phyloP scores from a whole-genome alignment of 768 basidiomycete genomes.

The Pleurotus pulmonarius region DNA sequence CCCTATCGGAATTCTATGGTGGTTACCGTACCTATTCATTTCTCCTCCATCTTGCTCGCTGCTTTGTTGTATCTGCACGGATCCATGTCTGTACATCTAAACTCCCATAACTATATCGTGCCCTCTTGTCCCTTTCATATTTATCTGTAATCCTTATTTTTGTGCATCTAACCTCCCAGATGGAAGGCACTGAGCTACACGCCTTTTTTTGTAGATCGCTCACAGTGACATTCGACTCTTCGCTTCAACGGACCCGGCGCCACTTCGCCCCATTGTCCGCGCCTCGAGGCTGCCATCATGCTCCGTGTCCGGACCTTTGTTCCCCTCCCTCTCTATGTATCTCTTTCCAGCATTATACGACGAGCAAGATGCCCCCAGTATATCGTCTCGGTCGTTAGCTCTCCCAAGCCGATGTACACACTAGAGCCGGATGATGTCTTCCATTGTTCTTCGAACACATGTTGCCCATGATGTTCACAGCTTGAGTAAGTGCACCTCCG shows the following conservation, averaged over 20 bases:
- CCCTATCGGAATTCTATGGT: neutral
- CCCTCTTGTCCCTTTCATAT: neutral
- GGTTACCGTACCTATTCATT: neutral
- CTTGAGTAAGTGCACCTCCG: neutral
- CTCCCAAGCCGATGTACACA: too few relatives aligned
- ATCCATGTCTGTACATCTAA: conserved; percentile 5
- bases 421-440: too few relatives aligned
- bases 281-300: neutral
- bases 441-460: neutral
- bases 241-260: too few relatives aligned
- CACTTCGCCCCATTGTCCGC: too few relatives aligned
- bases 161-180: neutral
- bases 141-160: neutral
- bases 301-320: neutral
- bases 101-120: neutral
- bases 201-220: too few relatives aligned
- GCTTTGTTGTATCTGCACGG: conserved; percentile 9
- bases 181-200: too few relatives aligned
- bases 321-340: neutral
- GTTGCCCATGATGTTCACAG: neutral
- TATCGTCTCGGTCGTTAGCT: too few relatives aligned
- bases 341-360: too few relatives aligned
- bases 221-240: too few relatives aligned
- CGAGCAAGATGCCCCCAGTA: too few relatives aligned
- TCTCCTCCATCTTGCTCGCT: neutral